Percentiles rank a stretch among this genome's conserved stretches.
phyloP scores from a whole-genome alignment of 345 rosid genomes.

The Citrus mangshanensis region DNA sequence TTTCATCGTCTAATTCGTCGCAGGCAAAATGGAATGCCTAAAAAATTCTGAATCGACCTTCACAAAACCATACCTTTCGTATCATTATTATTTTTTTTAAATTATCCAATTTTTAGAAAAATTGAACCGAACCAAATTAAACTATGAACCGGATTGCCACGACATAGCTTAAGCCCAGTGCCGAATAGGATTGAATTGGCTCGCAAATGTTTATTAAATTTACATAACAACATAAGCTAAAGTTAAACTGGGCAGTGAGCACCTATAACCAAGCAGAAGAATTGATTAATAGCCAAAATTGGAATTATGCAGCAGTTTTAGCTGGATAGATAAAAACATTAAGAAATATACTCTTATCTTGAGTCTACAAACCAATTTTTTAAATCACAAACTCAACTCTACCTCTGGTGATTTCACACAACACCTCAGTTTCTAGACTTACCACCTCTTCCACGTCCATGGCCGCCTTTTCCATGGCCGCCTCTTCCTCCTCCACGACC shows the following conservation, averaged over 20 bases:
- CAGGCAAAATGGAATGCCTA: no score
- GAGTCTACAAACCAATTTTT: neutral
- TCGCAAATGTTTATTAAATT: neutral
- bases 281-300: constrained; percentile 11
- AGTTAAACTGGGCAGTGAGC: neutral
- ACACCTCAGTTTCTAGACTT: constrained; percentile 30
- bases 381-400: neutral
- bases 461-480: constrained; percentile 37
- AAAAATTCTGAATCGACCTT: no score
- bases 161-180: neutral
- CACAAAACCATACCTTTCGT: no score
- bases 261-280: neutral
- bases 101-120: no score
- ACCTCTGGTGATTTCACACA: neutral
- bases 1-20: no score
- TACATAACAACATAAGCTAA: neutral
- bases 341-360: neutral
- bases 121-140: no score
- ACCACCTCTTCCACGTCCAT: constrained; percentile 49
- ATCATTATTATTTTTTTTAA: no score
- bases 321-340: neutral
- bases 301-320: neutral
- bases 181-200: neutral
- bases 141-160: neutral
- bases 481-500: constrained; percentile 58